phyloP scores from a whole-genome alignment of 1,284 basidiomycete genomes.

The Irpex rosettiformis region DNA sequence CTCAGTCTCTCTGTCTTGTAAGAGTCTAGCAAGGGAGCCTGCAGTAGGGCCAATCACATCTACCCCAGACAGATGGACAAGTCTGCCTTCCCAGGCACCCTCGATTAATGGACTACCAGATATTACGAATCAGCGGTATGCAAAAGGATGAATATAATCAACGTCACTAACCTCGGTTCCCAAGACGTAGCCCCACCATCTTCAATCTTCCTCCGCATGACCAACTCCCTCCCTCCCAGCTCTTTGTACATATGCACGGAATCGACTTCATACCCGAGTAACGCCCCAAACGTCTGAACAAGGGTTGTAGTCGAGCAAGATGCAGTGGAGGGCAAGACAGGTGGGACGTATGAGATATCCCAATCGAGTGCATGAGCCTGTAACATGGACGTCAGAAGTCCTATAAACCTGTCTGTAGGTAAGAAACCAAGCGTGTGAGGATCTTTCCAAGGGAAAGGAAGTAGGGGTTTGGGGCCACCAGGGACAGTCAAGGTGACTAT shows the following conservation, averaged over 20 bases:
- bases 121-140: not conserved
- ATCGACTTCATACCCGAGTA: conserved; percentile 58
- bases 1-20: conserved; percentile 59
- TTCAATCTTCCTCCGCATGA: conserved; percentile 54
- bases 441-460: conserved; percentile 23
- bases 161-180: conserved; percentile 50
- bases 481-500: conserved; percentile 36
- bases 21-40: conserved; percentile 52
- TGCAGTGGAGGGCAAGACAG: conserved; percentile 32
- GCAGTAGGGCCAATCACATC: conserved; percentile 63
- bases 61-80: conserved; percentile 57
- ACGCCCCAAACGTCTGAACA: conserved; percentile 37
- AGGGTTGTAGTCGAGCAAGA: conserved; percentile 34
- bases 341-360: conserved; percentile 34
- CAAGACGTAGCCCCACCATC: conserved; percentile 51
- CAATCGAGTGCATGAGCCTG: conserved; percentile 34
- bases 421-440: conserved; percentile 24
- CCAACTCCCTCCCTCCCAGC: conserved; percentile 58
- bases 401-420: conserved; percentile 31
- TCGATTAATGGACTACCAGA: conserved; percentile 46
- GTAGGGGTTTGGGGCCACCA: conserved; percentile 39
- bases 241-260: conserved; percentile 65
- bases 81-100: conserved; percentile 51
- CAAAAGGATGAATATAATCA: not conserved
- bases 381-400: conserved; percentile 31